Evolutionary conservation across 345 rosid species (phyloP).

Genomic region (Syzygium aqueum): DNA sequence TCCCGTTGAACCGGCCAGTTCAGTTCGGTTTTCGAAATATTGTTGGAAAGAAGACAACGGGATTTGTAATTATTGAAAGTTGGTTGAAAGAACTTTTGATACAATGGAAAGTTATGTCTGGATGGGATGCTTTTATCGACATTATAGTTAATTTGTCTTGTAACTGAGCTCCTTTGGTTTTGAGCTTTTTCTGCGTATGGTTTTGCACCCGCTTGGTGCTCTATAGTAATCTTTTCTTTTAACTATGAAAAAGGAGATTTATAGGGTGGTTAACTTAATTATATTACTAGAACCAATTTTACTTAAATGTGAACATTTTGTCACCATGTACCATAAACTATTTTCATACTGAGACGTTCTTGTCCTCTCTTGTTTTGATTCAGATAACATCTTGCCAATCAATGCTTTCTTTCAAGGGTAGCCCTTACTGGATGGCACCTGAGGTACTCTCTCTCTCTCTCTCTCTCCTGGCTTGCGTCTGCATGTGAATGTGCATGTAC

Average conservation of each 20-base stretch:
- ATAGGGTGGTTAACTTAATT: not conserved
- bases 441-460: slow-evolving; percentile 43
- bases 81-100: not conserved
- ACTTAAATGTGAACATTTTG: not conserved
- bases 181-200: not conserved
- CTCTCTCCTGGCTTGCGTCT: not conserved
- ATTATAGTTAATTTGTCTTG: not conserved
- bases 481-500: not conserved
- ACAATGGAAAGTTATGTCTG: not conserved
- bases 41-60: not conserved
- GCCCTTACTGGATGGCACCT: slow-evolving; percentile 99
- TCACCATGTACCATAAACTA: not conserved
- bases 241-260: not conserved
- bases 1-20: not conserved
- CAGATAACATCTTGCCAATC: slow-evolving; percentile 67
- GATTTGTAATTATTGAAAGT: not conserved
- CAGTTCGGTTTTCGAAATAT: not conserved
- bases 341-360: slow-evolving; percentile 1
- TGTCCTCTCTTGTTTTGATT: slow-evolving; percentile 11
- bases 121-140: not conserved
- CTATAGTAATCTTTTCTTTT: too few relatives aligned
- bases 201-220: not conserved
- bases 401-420: slow-evolving; percentile 97
- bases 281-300: not conserved
- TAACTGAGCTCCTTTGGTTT: not conserved